These are phyloP conservation scores for Metschnikowia gruessii DNA, from an alignment of 805 yeast genomes.

Conservation along the genomic window DNA sequence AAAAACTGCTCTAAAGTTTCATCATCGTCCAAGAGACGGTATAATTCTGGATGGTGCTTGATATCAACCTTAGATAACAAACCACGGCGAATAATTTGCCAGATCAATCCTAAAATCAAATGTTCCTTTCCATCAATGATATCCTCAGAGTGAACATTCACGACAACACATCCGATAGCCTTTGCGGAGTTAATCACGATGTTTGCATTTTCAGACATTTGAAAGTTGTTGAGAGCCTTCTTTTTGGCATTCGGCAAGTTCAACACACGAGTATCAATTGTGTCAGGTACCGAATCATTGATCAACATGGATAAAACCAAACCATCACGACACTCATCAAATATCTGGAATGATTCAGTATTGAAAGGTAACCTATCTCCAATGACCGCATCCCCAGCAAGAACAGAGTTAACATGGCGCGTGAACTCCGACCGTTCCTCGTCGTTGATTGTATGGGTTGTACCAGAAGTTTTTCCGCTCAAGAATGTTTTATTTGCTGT, in stretches of 20 bases:
- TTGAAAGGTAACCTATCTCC: conserved; percentile 88
- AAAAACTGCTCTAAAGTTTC: conserved; percentile 96
- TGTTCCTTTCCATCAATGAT: conserved; percentile 93
- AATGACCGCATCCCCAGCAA: conserved; percentile 83
- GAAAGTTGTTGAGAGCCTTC: conserved; percentile 84
- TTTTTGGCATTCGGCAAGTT: conserved; percentile 75
- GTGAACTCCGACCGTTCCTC: conserved; percentile 97
- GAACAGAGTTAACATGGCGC: conserved; percentile 88
- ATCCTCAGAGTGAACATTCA: conserved; percentile 95
- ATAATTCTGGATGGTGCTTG: conserved; percentile 92
- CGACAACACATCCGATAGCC: conserved; percentile 98
- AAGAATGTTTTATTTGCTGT: conserved; percentile 62
- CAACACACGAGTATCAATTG: conserved; percentile 95
- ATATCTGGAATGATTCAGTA: conserved; percentile 89
- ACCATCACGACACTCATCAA: conserved; percentile 96
- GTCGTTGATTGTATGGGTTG: conserved; percentile 94
- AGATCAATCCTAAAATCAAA: conserved; percentile 82
- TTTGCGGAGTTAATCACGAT: conserved; percentile 97
- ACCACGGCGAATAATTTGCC: conserved; percentile 98
- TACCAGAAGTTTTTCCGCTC: conserved; percentile 83
- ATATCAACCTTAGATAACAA: conserved; percentile 92
- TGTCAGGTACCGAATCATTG: conserved; percentile 97
- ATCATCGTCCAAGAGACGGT: conserved; percentile 90
- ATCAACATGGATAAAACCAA: conserved; percentile 87
- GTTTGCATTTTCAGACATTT: conserved; percentile 95